Evolutionary conservation across 805 yeast genomes (phyloP), one percentile per base, ranked within the genome.

Genomic region (Yarrowia bubula): DNA sequence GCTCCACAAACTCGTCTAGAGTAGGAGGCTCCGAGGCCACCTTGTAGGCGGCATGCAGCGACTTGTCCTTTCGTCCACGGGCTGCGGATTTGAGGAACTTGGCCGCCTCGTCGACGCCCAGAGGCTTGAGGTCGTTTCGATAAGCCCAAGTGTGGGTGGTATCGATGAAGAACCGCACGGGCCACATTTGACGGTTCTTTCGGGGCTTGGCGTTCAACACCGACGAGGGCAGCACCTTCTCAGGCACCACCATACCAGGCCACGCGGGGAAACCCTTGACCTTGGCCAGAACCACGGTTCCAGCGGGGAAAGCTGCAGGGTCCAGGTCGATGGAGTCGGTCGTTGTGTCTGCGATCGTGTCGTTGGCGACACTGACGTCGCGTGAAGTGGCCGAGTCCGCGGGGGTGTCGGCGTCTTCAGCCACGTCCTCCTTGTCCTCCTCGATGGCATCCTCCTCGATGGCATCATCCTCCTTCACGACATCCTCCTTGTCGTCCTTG

Each of bases 241-340:
- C 75, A 2, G 69, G 67, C 33, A 74, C 66, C 18, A 72, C 85
- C 85, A 90, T 86, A 2, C 92, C 92, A 0, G 97, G 97, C 97
- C 97, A 90, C 46, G 92, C 88, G 2, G 96, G 89, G 72, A 86
- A 90, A 8, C 96, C 96, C 71, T 89, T 90, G 55, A 90, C 85
- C 74, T 90, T 90, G 8, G 95, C 95, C 28, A 90, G 79, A 0
- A 90, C 89, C 5, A 84, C 75, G 32, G 79, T 75, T 4, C 87
- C 86, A 1, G 86, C 83, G 32, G 76, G 77, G 66, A 72, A 79
- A n/a, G 66, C 70, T 3, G 38, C 8, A 35, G 61, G 22, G 35
- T 35, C 31, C 17, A 32, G 60, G 11, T 43, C 41, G n/a, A 32
- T 37, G 15, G 51, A 32, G 35, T 58, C 51, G 7, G 47, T 22